A percentile compares a stretch with the other conserved stretches of the same genome.
phyloP scores from a whole-genome alignment of 306 rosid genomes.

The Quercus agrifolia region DNA sequence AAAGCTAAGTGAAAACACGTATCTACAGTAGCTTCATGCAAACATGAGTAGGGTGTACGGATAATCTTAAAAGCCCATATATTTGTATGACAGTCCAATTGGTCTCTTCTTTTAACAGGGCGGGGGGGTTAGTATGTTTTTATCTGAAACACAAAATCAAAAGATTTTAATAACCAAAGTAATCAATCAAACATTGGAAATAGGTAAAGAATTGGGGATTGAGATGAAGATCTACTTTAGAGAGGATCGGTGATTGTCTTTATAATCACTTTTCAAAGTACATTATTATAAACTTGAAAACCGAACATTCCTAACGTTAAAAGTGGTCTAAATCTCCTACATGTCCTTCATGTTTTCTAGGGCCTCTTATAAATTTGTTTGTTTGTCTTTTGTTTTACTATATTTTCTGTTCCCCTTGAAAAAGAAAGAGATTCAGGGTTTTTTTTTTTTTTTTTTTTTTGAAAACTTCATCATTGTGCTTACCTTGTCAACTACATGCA shows the following conservation, averaged over 20 bases:
- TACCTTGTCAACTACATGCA: neutral
- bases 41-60: constrained; percentile 18
- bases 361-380: constrained; percentile 16
- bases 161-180: constrained; percentile 41
- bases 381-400: neutral
- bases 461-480: neutral
- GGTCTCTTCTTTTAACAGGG: constrained; percentile 51
- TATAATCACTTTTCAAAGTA: constrained; percentile 58
- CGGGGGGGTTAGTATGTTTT: constrained; percentile 11
- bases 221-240: constrained; percentile 49
- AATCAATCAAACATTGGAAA: constrained; percentile 68
- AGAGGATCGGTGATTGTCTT: constrained; percentile 59
- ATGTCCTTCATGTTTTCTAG: constrained; percentile 41
- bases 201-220: constrained; percentile 58
- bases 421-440: neutral
- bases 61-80: constrained; percentile 18
- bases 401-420: neutral
- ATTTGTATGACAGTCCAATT: constrained; percentile 20
- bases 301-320: constrained; percentile 77
- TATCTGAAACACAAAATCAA: constrained; percentile 43
- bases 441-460: neutral
- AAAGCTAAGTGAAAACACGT: constrained; percentile 3
- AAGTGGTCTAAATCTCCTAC: constrained; percentile 53
- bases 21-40: constrained; percentile 15
- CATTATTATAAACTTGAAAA: constrained; percentile 29